Evolutionary conservation across 305 asterid genomes (phyloP), one percentile per base, ranked within the genome.

Genomic region (Plantago rigida): DNA sequence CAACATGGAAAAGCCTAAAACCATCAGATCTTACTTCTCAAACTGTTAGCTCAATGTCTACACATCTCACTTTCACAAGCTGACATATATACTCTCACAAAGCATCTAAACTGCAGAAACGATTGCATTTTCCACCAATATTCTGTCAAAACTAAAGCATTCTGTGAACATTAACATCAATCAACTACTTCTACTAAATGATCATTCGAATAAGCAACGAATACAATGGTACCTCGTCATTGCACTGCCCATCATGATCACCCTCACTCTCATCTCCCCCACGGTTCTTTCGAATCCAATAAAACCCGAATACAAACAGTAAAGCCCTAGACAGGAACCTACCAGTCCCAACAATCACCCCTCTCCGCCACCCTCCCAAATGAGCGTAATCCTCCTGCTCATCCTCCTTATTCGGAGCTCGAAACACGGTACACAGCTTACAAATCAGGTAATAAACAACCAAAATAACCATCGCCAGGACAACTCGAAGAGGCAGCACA

Each of bases 321-420:
- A 86, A 28, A 49, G 26, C 81, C 77, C 96, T 79, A 29, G 96
- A 70, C 4, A 81, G 60, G 70, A 78, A 84, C 75, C 84, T 77
- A 6, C 99, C 96, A 52, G 67, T 65, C 71, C 49, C 74, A 17
- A 86, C 74, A 48, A 92, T 83, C 65, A 83, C 96, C 24, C 73
- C 71, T 79, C 99, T 78, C 73, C 95, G 70, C 95, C 94, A 92
- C 47, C 97, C 95, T 39, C 86, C 87, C 80, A 84, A 62, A 61
- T 89, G 95, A 2, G 94, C 95, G 49, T 77, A 92, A 78, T 86
- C 96, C 82, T 92, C 97, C 78, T 86, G 98, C 78, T 74, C 90
- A 13, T 74, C 98, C 81, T 86, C 94, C 72, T 74, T 62, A 59
- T 80, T 83, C 7, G 99, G 94, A 11, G 74, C 68, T 11, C 63